Evolutionary conservation across 192 early-diverging fungal species (phyloP).

Genomic region (Coemansia sp.): DNA sequence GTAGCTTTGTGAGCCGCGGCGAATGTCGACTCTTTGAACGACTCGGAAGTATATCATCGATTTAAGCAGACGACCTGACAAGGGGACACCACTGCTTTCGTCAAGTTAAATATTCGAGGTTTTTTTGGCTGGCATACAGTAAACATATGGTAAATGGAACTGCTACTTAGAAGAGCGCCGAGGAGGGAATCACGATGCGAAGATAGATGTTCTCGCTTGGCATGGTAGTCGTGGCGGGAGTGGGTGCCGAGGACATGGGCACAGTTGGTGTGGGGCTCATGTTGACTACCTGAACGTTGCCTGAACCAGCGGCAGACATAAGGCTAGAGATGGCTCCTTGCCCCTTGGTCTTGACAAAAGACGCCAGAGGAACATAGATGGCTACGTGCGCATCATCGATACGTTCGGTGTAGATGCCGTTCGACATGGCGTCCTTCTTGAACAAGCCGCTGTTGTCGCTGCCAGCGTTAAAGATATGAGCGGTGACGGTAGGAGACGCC

Average conservation of each 20-base stretch:
- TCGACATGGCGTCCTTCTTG: constrained; percentile 21
- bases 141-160: neutral
- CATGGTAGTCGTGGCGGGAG: constrained; percentile 22
- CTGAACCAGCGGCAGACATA: constrained; percentile 23
- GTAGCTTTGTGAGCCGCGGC: neutral
- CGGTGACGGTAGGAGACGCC: constrained; percentile 30
- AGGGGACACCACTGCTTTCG: too few relatives aligned
- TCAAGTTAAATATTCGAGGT: too few relatives aligned
- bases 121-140: neutral
- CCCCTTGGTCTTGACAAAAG: constrained; percentile 32
- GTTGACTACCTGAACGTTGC: constrained; percentile 33
- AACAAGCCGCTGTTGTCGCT: constrained; percentile 26
- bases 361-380: constrained; percentile 37
- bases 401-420: constrained; percentile 37
- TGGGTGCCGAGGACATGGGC: constrained; percentile 36
- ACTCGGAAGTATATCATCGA: neutral
- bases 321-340: constrained; percentile 29
- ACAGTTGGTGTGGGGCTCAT: constrained; percentile 30
- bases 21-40: neutral
- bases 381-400: constrained; percentile 33
- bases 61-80: neutral
- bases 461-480: constrained; percentile 31
- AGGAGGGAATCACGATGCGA: constrained; percentile 35
- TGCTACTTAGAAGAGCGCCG: constrained; percentile 11
- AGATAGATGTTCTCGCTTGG: constrained; percentile 30